phyloP scores from a whole-genome alignment of 345 rosid species.

The Psidium friedrichsthalianum region DNA sequence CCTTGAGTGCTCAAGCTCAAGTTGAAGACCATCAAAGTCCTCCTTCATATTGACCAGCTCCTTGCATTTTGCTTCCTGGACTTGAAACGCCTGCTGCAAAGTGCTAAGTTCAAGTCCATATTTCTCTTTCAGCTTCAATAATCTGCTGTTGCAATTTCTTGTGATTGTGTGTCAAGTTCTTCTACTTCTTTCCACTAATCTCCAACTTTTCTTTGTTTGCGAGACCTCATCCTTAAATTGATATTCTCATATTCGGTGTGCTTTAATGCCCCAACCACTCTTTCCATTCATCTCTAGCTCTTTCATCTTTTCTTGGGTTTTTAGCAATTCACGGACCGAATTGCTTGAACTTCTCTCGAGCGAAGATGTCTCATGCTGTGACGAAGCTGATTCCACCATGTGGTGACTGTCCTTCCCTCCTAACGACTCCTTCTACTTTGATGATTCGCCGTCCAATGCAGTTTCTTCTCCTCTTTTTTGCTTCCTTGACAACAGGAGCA shows the following conservation, averaged over 20 bases:
- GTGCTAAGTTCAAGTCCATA: slow-evolving; percentile 41
- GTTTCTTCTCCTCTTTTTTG: slow-evolving; percentile 80
- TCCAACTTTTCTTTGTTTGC: slow-evolving; percentile 46
- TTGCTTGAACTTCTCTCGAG: slow-evolving; percentile 30
- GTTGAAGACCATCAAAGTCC: slow-evolving; percentile 50
- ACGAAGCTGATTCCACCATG: slow-evolving; percentile 9
- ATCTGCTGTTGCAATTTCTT: slow-evolving; percentile 60
- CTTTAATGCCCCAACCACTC: slow-evolving; percentile 54
- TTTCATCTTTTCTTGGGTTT: slow-evolving; percentile 73
- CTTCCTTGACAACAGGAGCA: slow-evolving; percentile 28
- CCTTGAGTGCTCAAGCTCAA: slow-evolving; percentile 55
- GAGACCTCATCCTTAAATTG: slow-evolving; percentile 45
- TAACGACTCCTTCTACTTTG: slow-evolving; percentile 74
- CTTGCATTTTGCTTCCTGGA: slow-evolving; percentile 57
- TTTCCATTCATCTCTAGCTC: slow-evolving; percentile 77
- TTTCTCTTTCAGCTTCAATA: slow-evolving; percentile 52
- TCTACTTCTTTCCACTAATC: slow-evolving; percentile 44
- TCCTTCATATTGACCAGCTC: slow-evolving; percentile 70
- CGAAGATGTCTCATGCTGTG: slow-evolving; percentile 14
- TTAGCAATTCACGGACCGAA: slow-evolving; percentile 60
- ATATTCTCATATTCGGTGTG: slow-evolving; percentile 57
- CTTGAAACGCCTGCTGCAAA: slow-evolving; percentile 57
- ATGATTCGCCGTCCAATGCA: slow-evolving; percentile 67
- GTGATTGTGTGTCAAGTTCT: slow-evolving; percentile 52
- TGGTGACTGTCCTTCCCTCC: slow-evolving; percentile 46